Base-by-base conservation (phyloP, 768 basidiomycete species). In the Daedaleopsis sinensis region DNA sequence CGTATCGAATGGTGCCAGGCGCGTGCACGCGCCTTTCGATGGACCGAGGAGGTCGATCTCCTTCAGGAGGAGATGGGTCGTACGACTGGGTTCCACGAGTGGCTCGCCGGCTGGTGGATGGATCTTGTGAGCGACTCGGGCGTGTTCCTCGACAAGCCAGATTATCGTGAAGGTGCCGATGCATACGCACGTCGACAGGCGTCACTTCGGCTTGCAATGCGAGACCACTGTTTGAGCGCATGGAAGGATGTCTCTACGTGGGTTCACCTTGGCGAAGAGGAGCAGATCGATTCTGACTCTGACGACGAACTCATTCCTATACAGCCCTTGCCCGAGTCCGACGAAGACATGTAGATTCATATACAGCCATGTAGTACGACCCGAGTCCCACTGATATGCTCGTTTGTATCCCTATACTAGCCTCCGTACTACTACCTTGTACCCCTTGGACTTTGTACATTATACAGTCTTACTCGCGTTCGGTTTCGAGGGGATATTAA, bases 1-100 rank as follows among this genome's bases (percentile, higher is more conserved):
- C 44, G 44, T 21, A n/a, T 46, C 4, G 65, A 63, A 53, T 65
- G 65, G 61, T 49, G 52, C 19, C 58, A 59, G 48, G 49, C 55
- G 23, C 57, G 57, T 18, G 57, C 59, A 4, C 61, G 59, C 3
- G 54, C 51, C 2, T 9, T 21, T 1, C 57, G 65, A 6, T 68
- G 67, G 67, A 21, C 38, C 13, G 65, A 68, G 55, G 65, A 68
- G 48, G 43, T 48, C 16, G 38, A 53, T 15, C 62, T 65, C 13
- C 13, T 68, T 12, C 11, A 56, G 18, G 67, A 68, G 37, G 67
- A 68, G 47, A 60, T 61, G 62, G 58, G 65, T 10, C 58, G 57
- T 16, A 58, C 49, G 12, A 9, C 53, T 1, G 55, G 15, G 18
- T 52, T 35, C 35, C 51, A 52, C 5, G 18, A 13, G 12, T 43